These are phyloP conservation scores for Colletotrichum gloeosporioides DNA, from an alignment of 2,329 filamentous ascomycete genomes.

Conservation along the genomic window DNA sequence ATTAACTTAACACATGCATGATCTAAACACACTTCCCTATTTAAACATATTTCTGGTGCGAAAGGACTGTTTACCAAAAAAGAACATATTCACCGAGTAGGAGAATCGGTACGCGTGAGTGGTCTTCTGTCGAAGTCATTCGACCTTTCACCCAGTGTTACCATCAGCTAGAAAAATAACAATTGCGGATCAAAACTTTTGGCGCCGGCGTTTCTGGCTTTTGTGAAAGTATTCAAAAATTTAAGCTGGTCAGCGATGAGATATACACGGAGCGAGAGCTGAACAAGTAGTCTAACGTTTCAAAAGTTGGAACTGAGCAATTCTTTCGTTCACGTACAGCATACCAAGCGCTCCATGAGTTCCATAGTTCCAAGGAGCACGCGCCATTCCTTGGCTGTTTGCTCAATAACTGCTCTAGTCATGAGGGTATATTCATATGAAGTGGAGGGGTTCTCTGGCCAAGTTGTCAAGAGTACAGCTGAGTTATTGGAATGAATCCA, in stretches of 20 bases:
- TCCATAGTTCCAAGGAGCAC: too few relatives aligned
- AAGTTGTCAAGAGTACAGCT: background rate
- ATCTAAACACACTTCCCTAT: too few relatives aligned
- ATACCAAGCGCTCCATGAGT: too few relatives aligned
- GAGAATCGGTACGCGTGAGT: too few relatives aligned
- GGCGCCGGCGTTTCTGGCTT: too few relatives aligned
- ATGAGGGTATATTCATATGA: background rate
- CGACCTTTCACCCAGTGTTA: too few relatives aligned
- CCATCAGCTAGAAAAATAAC: too few relatives aligned
- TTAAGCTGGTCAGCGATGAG: background rate
- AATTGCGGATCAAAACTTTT: background rate
- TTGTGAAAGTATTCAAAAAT: background rate
- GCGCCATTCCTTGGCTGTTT: too few relatives aligned
- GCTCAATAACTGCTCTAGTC: too few relatives aligned
- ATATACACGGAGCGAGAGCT: background rate
- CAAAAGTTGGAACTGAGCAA: fast-evolving
- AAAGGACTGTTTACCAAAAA: background rate
- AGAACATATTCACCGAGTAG: too few relatives aligned
- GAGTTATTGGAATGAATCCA: background rate
- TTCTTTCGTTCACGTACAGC: background rate
- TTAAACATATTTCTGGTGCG: too few relatives aligned
- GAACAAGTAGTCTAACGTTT: background rate
- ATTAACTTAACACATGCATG: background rate
- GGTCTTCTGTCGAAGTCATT: too few relatives aligned
- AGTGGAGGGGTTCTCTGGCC: background rate